Conservation (phyloP, 306 rosid genomes). For the Albizia julibrissin region DNA sequence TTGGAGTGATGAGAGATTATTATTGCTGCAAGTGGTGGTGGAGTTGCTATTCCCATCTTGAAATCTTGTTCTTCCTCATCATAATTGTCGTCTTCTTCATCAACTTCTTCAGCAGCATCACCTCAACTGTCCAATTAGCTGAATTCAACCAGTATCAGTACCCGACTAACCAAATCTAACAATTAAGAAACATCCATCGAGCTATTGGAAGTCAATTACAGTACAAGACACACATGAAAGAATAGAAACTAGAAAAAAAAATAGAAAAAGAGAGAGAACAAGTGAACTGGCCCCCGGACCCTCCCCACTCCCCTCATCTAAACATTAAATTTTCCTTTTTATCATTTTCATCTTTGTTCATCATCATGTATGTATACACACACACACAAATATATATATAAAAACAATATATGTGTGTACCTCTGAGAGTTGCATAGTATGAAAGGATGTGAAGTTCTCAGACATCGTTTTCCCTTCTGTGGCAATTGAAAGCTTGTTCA, state of each 20-base stretch:
- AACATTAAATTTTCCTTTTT: constrained; percentile 29
- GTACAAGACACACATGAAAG: not conserved
- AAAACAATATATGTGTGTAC: constrained; percentile 42
- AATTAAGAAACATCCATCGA: constrained; percentile 23
- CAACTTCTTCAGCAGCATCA: constrained; percentile 3
- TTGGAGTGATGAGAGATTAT: constrained; percentile 18
- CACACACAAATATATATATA: not conserved
- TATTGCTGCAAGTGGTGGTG: constrained; percentile 36
- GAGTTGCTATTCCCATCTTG: constrained; percentile 65
- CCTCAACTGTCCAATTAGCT: constrained; percentile 24
- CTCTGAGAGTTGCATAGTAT: constrained; percentile 65
- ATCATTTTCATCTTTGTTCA: constrained; percentile 60
- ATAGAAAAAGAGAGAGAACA: constrained; percentile 10
- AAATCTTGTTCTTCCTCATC: not conserved
- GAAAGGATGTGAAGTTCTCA: constrained; percentile 72
- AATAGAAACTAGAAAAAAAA: not conserved
- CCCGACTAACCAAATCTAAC: constrained; percentile 25
- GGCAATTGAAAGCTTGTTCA: constrained; percentile 67
- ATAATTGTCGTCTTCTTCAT: constrained; percentile 26
- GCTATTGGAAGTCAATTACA: constrained; percentile 28
- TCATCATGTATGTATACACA: not conserved
- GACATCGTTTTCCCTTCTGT: constrained; percentile 80
- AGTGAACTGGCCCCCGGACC: constrained; percentile 8
- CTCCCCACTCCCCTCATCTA: constrained; percentile 14
- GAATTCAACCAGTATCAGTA: constrained; percentile 30